Evolutionary conservation across 192 early-diverging fungal genomes (phyloP).

Genomic region (Coemansia sp.): DNA sequence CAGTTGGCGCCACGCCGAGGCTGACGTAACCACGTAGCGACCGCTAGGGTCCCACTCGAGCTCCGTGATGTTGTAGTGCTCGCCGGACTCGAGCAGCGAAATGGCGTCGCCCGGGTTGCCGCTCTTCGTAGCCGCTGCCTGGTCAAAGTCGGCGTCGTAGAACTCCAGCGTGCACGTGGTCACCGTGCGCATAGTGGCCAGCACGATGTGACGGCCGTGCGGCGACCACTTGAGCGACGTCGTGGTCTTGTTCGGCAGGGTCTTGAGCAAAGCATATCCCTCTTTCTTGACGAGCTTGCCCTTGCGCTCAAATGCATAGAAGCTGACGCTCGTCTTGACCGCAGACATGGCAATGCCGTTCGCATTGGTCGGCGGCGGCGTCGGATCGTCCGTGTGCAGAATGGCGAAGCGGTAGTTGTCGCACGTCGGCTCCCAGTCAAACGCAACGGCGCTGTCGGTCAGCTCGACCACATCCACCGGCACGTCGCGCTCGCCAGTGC

Average conservation of each 20-base stretch:
- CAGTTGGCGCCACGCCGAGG: constrained; percentile 83
- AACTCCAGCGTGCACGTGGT: constrained; percentile 86
- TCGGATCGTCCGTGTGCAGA: constrained; percentile 75
- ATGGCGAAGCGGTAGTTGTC: constrained; percentile 78
- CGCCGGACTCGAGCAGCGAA: constrained; percentile 68
- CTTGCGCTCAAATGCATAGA: constrained; percentile 83
- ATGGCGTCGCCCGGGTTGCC: constrained; percentile 61
- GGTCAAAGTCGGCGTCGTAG: constrained; percentile 85
- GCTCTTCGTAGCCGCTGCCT: constrained; percentile 49
- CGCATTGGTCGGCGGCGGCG: constrained; percentile 53
- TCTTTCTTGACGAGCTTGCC: constrained; percentile 62
- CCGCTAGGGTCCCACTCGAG: constrained; percentile 99
- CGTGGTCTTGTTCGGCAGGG: constrained; percentile 75
- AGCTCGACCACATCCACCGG: constrained; percentile 97
- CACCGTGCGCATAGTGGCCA: constrained; percentile 78
- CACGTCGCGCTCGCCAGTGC: constrained; percentile 83
- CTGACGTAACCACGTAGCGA: constrained; percentile 84
- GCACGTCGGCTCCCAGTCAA: constrained; percentile 95
- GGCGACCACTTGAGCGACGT: constrained; percentile 94
- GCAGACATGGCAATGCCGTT: constrained; percentile 55
- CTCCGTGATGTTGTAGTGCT: constrained; percentile 95
- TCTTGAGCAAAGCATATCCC: constrained; percentile 81
- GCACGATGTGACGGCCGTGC: constrained; percentile 86
- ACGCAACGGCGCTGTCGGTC: constrained; percentile 76
- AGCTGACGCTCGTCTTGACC: constrained; percentile 68